Percentiles rank a stretch among this genome's conserved stretches.
Conservation (phyloP, 805 yeast genomes). For the Starmerella stigmatis region DNA sequence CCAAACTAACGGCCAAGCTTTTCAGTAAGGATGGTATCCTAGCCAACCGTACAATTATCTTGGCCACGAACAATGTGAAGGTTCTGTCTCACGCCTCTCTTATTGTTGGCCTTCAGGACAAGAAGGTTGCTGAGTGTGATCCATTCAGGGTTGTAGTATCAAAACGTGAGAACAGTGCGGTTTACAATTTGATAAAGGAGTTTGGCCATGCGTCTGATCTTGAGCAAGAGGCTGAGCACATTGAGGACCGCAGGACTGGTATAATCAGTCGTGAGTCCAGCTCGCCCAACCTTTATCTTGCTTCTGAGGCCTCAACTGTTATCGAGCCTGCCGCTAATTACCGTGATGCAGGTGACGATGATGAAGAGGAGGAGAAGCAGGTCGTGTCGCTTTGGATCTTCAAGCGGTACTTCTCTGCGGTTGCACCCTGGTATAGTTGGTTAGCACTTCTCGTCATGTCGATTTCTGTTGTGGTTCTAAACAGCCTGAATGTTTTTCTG, state of each 20-base stretch:
- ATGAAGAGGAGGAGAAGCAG: conserved; percentile 24
- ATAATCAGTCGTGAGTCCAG: conserved; percentile 28
- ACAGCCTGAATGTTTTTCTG: conserved; percentile 19
- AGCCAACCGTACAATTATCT: conserved; percentile 55
- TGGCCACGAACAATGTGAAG: conserved; percentile 73
- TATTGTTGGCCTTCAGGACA: conserved; percentile 51
- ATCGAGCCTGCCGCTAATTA: neutral
- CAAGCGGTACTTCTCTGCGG: conserved; percentile 24
- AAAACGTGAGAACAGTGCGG: conserved; percentile 21
- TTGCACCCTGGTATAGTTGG: conserved; percentile 32
- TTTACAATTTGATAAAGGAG: conserved; percentile 27
- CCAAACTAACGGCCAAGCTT: conserved; percentile 65
- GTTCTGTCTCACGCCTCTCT: conserved; percentile 63
- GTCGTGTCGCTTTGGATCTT: conserved; percentile 21
- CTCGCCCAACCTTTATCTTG: conserved; percentile 10
- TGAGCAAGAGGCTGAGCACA: conserved; percentile 57
- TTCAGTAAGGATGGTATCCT: conserved; percentile 67
- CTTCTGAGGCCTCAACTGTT: neutral
- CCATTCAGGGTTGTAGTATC: conserved; percentile 44
- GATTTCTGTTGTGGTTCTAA: conserved; percentile 27
- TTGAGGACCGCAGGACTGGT: conserved; percentile 59
- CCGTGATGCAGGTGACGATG: conserved; percentile 26
- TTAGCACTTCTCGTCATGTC: conserved; percentile 32
- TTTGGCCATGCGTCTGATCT: conserved; percentile 65
- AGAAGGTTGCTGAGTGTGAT: conserved; percentile 42